Base-by-base conservation (phyloP, 75 land plant genomes). In the Cunninghamia lanceolata region DNA sequence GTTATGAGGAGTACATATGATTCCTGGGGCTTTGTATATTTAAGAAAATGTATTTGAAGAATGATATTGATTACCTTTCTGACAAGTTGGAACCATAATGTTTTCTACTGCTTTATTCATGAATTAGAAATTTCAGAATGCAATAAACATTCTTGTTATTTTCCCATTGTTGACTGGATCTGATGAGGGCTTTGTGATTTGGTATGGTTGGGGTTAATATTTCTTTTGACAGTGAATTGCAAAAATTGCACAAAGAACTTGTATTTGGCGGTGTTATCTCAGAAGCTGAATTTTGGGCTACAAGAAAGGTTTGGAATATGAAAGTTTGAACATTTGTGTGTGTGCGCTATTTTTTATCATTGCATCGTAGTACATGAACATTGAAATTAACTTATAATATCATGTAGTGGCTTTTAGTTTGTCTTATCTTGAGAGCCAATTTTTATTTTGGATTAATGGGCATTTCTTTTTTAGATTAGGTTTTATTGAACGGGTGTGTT, bases 261-360 rank as follows among this genome's bases (percentile, higher is more conserved):
- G 99, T 98, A 14, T 82, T 89, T 34, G 83, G 88, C 83, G 89
- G 91, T 84, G 91, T 98, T 78, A 85, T 98, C 87, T 88, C 94
- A 39, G 99, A 98, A 80, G 88, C 91, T 52, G 99, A 98, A 71
- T 98, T 98, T 84, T 98, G 99, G 99, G 97, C 97, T 2, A 86
- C 97, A 82, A 89, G 99, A 85, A 96, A 98, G 96, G 97, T 96
- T 30, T n/a, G 82, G 7, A 9, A 38, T 52, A 86, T 47, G 4
- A 34, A 74, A 74, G 14, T 14, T 35, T 19, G 39, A 40, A 19
- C 9, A 38, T 77, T 77, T 7, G 19, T 8, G 68, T 25, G 68
- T 5, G 8, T 21, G 9, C 25, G 25, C 16, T 40, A 21, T 38
- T 77, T 38, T 38, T 77, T 21, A 40, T 19, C 25, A 2, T 77